These are phyloP conservation scores for Penicillium steckii DNA, from an alignment of 495 filamentous ascomycete species.

Conservation along the genomic window DNA sequence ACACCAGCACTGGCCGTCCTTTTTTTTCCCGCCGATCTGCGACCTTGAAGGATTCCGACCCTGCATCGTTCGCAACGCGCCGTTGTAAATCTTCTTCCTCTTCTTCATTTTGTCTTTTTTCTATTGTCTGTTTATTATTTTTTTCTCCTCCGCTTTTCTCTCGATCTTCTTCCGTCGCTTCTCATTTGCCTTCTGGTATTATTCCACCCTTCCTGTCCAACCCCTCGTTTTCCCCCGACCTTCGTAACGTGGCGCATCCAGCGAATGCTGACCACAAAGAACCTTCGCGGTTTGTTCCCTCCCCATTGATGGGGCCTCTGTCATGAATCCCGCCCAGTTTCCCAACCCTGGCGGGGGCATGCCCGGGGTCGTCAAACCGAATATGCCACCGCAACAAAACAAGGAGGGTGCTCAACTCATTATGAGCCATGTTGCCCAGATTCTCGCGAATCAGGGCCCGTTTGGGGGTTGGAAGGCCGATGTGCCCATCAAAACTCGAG, in stretches of 20 bases:
- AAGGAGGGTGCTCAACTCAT: conserved; percentile 35
- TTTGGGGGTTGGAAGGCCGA: conserved; percentile 48
- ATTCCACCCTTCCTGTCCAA: background rate
- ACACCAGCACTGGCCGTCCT: conserved; percentile 23
- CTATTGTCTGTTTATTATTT: background rate
- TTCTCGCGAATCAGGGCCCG: conserved; percentile 37
- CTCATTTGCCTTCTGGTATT: too few species aligned
- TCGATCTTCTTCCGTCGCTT: background rate
- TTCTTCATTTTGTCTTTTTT: background rate
- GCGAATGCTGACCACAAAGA: conserved; percentile 44
- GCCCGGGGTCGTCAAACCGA: conserved; percentile 36
- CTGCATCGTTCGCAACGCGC: conserved; percentile 6
- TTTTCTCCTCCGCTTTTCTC: background rate
- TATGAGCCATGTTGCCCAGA: conserved; percentile 35
- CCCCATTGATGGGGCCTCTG: conserved; percentile 47
- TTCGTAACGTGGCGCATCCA: conserved; percentile 8
- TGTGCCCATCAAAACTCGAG: conserved; percentile 38
- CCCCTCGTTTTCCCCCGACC: background rate
- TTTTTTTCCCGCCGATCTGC: conserved; percentile 22
- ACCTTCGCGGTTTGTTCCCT: conserved; percentile 39
- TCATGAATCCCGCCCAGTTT: conserved; percentile 52
- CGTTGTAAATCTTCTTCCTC: conserved; percentile 3
- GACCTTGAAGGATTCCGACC: conserved; percentile 4
- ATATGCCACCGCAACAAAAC: conserved; percentile 33
- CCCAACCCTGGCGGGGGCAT: conserved; percentile 44